Percentiles rank a stretch among this genome's conserved stretches.
Conservation (phyloP, 1,284 basidiomycete species). For the Naganishia cerealis region DNA sequence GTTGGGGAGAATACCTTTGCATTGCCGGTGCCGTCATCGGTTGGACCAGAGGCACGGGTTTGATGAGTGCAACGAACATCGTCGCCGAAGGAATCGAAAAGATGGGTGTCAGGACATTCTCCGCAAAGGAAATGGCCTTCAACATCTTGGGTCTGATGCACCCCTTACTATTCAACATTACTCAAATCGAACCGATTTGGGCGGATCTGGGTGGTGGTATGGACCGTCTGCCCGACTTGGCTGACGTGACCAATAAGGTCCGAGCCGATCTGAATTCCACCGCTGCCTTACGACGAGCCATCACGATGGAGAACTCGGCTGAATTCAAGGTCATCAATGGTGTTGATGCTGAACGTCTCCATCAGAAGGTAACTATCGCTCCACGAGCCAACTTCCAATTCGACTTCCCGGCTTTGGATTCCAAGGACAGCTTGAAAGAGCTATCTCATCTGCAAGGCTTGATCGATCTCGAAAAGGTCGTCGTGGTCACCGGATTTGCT, state of each 20-base stretch:
- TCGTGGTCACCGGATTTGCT: constrained; percentile 93
- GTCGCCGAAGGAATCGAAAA: constrained; percentile 92
- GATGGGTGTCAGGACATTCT: constrained; percentile 94
- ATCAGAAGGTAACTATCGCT: constrained; percentile 88
- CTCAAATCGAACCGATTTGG: constrained; percentile 99
- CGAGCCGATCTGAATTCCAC: constrained; percentile 73
- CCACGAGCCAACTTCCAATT: constrained; percentile 97
- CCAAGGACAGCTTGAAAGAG: constrained; percentile 67
- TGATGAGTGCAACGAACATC: constrained; percentile 94
- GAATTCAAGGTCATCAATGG: constrained; percentile 93
- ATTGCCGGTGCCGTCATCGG: constrained; percentile 97
- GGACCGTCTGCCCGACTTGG: constrained; percentile 92
- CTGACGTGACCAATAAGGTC: constrained; percentile 84
- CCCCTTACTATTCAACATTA: constrained; percentile 97
- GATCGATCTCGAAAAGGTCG: constrained; percentile 90
- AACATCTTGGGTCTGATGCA: constrained; percentile 99
- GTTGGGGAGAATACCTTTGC: constrained; percentile 98
- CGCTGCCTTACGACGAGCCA: constrained; percentile 86
- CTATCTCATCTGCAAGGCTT: constrained; percentile 76
- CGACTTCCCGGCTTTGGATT: constrained; percentile 81
- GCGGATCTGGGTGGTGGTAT: constrained; percentile 95
- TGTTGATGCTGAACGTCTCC: constrained; percentile 84
- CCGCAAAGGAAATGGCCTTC: constrained; percentile 99
- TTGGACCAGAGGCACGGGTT: constrained; percentile 96
- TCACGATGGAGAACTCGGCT: constrained; percentile 87